Percentiles rank a stretch among this genome's conserved stretches.
These are phyloP conservation scores for Senecio squalidus DNA, from an alignment of 140 eudicot genomes.

Conservation along the genomic window DNA sequence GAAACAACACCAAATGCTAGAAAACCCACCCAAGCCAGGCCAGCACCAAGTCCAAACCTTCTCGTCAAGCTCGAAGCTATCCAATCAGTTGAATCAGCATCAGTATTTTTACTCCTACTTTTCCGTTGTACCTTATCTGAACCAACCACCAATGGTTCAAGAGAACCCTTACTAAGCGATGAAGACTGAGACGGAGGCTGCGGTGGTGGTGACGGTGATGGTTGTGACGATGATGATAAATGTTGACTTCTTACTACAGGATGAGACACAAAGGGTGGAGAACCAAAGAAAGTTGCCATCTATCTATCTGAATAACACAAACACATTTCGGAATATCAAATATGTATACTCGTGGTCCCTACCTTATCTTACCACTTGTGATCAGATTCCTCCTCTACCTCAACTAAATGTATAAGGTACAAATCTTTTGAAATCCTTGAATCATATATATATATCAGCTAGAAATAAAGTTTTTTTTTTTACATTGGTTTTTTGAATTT, in stretches of 20 bases:
- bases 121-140: conserved; percentile 24
- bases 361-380: conserved; percentile 50
- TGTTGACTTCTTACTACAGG: conserved; percentile 42
- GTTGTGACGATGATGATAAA: conserved; percentile 36
- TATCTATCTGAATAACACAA: conserved; percentile 11
- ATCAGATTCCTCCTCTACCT: conserved; percentile 15
- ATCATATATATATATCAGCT: conserved; percentile 11
- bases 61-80: conserved; percentile 78
- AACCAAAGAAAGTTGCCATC: conserved; percentile 72
- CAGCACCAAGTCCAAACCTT: conserved; percentile 92
- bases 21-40: conserved; percentile 91
- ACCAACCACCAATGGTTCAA: conserved; percentile 20
- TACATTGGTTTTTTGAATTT: conserved; percentile 21
- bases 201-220: conserved; percentile 36
- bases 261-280: conserved; percentile 54
- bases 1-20: conserved; percentile 84
- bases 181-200: conserved; percentile 27
- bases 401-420: background rate
- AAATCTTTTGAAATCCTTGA: conserved; percentile 15
- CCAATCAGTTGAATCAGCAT: conserved; percentile 90
- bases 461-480: conserved; percentile 7
- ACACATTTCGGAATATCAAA: background rate
- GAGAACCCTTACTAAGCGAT: conserved; percentile 29
- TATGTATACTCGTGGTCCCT: conserved; percentile 39
- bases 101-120: conserved; percentile 33